Conservation (phyloP, 208 protist genomes). For the Leishmania martiniquensis region DNA sequence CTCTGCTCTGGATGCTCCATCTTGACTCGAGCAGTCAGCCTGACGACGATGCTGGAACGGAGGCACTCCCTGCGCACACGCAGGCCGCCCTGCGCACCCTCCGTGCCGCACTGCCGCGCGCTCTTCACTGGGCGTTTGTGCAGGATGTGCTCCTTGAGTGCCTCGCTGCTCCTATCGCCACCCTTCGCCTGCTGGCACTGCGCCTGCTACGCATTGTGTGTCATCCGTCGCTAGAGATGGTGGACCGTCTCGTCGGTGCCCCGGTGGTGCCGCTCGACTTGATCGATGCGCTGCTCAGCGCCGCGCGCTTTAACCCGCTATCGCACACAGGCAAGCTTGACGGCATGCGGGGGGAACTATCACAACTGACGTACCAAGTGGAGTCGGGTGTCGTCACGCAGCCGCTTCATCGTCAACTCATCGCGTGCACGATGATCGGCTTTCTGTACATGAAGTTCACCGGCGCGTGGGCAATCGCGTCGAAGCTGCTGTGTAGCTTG, state of each 20-base stretch:
- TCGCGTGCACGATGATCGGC: conserved; percentile 78
- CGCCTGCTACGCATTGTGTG: conserved; percentile 71
- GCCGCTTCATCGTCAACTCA: conserved; percentile 58
- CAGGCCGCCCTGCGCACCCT: conserved; percentile 42
- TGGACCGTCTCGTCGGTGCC: conserved; percentile 20
- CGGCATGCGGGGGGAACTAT: conserved; percentile 65
- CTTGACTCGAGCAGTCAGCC: conserved; percentile 28
- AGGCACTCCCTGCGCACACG: conserved; percentile 17
- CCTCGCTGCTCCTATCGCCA: conserved; percentile 61
- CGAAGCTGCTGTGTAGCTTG: conserved; percentile 60
- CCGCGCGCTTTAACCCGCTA: conserved; percentile 77
- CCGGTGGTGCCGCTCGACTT: conserved; percentile 26
- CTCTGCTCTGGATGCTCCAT: conserved; percentile 53
- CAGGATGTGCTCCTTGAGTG: conserved; percentile 71
- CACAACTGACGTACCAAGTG: conserved; percentile 60
- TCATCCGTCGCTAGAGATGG: conserved; percentile 29
- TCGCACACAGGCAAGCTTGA: conserved; percentile 68
- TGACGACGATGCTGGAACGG: conserved; percentile 10
- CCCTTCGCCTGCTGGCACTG: conserved; percentile 69
- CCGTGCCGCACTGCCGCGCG: conserved; percentile 32
- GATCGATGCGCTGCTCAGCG: conserved; percentile 41
- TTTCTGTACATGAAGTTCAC: conserved; percentile 85
- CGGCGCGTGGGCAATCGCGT: conserved; percentile 67
- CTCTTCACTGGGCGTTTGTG: conserved; percentile 54
- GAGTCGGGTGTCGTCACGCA: conserved; percentile 55